Conservation (phyloP, 1,139 yeast genomes). For the Arxiozyma heterogenica region DNA sequence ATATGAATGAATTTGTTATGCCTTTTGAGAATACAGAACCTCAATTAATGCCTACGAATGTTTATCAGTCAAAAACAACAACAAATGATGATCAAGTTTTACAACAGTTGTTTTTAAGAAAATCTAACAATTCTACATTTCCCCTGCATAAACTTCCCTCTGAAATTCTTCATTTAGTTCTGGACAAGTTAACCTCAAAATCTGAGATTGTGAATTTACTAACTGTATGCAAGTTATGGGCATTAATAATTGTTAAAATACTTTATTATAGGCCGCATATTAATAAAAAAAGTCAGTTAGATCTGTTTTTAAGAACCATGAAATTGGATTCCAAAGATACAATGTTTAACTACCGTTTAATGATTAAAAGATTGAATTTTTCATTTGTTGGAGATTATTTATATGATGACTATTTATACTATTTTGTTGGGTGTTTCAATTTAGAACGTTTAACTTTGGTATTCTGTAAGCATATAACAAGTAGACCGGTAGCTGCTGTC, state of each 20-base stretch:
- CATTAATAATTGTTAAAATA: constrained; percentile 66
- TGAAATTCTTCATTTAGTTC: constrained; percentile 65
- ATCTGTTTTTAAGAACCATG: constrained; percentile 48
- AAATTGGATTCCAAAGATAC: constrained; percentile 40
- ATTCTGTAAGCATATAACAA: constrained; percentile 61
- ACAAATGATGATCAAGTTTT: background rate
- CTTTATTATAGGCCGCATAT: constrained; percentile 86
- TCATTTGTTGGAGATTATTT: constrained; percentile 64
- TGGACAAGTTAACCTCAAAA: constrained; percentile 54
- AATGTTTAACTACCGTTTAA: constrained; percentile 62
- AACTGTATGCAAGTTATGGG: constrained; percentile 77
- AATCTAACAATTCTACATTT: constrained; percentile 20
- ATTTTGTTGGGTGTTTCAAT: constrained; percentile 54
- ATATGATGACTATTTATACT: constrained; percentile 52
- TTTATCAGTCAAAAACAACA: background rate
- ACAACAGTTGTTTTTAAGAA: background rate
- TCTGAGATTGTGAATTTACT: constrained; percentile 59
- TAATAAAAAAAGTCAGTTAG: constrained; percentile 44
- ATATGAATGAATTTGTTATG: constrained; percentile 17
- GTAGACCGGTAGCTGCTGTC: constrained; percentile 52
- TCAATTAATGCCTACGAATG: constrained; percentile 5
- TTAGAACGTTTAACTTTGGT: constrained; percentile 81
- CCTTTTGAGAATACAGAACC: constrained; percentile 15
- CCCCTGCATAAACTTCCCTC: constrained; percentile 63
- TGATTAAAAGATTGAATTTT: constrained; percentile 72